Conservation (phyloP, 345 rosid genomes). For the Anacardium occidentale region DNA sequence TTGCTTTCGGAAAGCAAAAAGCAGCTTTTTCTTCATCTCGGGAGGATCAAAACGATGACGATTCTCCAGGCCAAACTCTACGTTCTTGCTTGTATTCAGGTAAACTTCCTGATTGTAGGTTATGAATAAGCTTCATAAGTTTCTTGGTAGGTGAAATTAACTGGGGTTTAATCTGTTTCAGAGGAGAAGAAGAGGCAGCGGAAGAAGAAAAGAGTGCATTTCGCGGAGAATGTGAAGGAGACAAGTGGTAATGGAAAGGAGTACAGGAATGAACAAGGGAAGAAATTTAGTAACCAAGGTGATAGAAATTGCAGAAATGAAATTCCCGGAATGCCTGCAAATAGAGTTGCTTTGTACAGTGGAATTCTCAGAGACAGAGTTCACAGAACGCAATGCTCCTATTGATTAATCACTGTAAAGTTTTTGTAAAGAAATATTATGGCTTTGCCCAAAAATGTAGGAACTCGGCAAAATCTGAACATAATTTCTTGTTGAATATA, state of each 20-base stretch:
- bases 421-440: too few relatives aligned
- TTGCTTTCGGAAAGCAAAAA: conserved; percentile 56
- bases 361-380: conserved; percentile 67
- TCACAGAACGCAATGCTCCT: conserved; percentile 43
- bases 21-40: conserved; percentile 16
- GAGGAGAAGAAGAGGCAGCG: conserved; percentile 43
- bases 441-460: neutral
- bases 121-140: too few relatives aligned
- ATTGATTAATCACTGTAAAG: conserved; percentile 20
- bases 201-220: conserved; percentile 56
- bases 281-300: conserved; percentile 18
- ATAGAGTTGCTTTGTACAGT: conserved; percentile 61
- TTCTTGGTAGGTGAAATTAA: too few relatives aligned
- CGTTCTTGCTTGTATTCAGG: conserved; percentile 72
- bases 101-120: neutral
- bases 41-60: conserved; percentile 17
- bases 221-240: conserved; percentile 79
- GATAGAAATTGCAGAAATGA: conserved; percentile 42
- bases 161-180: conserved; percentile 1
- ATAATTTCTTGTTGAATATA: neutral
- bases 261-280: conserved; percentile 42
- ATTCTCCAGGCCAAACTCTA: conserved; percentile 14
- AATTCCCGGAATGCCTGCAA: conserved; percentile 54
- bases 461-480: neutral
- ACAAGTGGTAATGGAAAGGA: conserved; percentile 52